phyloP scores from a whole-genome alignment of 1,139 yeast species.

The Lodderomyces metapsilosis region DNA sequence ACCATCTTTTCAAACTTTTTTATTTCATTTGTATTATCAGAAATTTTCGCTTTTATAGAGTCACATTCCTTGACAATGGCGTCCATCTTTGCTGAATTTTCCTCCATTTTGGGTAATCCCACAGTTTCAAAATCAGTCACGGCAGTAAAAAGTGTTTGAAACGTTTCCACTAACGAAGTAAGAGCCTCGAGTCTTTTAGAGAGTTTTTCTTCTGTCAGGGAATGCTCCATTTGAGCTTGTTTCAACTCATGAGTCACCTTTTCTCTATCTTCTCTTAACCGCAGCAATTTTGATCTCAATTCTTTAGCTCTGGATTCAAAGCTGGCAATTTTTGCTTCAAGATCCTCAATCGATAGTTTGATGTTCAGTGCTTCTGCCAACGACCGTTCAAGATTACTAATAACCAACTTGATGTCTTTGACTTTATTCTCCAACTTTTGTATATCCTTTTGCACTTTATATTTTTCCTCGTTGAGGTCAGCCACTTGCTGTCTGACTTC shows the following conservation, averaged over 20 bases:
- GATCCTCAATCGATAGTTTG: constrained; percentile 19
- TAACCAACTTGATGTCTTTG: constrained; percentile 55
- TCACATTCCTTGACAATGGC: constrained; percentile 11
- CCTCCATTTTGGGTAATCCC: constrained; percentile 18
- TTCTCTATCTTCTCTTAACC: constrained; percentile 13
- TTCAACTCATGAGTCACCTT: constrained; percentile 24
- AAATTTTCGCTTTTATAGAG: constrained; percentile 19
- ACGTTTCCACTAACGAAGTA: constrained; percentile 6
- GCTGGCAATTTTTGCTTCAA: constrained; percentile 16
- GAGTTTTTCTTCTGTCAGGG: constrained; percentile 17
- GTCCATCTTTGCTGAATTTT: constrained; percentile 17
- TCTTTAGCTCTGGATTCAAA: constrained; percentile 16
- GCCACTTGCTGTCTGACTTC: constrained; percentile 43
- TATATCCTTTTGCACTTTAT: constrained; percentile 45
- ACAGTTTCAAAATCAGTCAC: constrained; percentile 21
- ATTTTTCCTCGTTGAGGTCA: constrained; percentile 48
- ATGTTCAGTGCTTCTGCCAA: constrained; percentile 37
- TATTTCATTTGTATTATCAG: constrained; percentile 21
- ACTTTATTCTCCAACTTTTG: constrained; percentile 51
- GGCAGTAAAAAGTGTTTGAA: constrained; percentile 12
- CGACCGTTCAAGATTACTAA: constrained; percentile 55
- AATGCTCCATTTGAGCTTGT: constrained; percentile 20
- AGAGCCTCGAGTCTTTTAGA: constrained; percentile 7
- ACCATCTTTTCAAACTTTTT: constrained; percentile 29
- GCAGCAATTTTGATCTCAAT: constrained; percentile 16